A percentile compares a stretch with the other conserved stretches of the same genome.
phyloP scores from a whole-genome alignment of 129 eudicot genomes.

The Rutidosis leptorrhynchoides region DNA sequence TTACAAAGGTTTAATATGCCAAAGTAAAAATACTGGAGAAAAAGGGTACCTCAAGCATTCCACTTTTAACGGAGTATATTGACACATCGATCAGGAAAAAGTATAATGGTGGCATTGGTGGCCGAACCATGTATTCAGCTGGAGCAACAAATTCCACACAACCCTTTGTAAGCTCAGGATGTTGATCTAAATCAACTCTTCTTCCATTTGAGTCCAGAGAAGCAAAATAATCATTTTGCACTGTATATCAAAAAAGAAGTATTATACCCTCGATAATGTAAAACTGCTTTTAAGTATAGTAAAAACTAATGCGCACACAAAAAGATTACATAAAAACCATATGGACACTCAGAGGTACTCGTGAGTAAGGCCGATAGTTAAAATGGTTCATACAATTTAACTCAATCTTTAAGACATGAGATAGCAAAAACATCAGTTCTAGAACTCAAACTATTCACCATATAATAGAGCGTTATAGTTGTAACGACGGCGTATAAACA shows the following conservation, averaged over 20 bases:
- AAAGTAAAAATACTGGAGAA: background rate
- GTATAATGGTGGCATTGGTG: slow-evolving; percentile 88
- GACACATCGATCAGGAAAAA: slow-evolving; percentile 89
- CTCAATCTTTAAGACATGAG: background rate
- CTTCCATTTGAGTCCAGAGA: slow-evolving; percentile 69
- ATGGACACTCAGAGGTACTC: background rate
- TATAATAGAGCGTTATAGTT: background rate
- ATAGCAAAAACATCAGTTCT: background rate
- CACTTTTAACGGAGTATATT: slow-evolving; percentile 70
- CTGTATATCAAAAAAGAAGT: slow-evolving; percentile 33
- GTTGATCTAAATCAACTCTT: slow-evolving; percentile 78
- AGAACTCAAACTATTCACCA: background rate
- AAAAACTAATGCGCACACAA: background rate
- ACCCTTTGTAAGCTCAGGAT: slow-evolving; percentile 88
- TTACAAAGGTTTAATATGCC: background rate
- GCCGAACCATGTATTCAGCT: slow-evolving; percentile 98
- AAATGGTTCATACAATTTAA: background rate
- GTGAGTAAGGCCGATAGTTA: background rate
- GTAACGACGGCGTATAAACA: background rate
- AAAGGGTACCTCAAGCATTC: slow-evolving; percentile 77
- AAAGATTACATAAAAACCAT: background rate
- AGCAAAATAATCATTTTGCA: slow-evolving; percentile 76
- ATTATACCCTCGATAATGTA: background rate
- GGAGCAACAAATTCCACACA: slow-evolving; percentile 93
- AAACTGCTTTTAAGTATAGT: background rate